Evolutionary conservation across 805 yeast genomes (phyloP).

Genomic region (Cyberlindnera mrakii): DNA sequence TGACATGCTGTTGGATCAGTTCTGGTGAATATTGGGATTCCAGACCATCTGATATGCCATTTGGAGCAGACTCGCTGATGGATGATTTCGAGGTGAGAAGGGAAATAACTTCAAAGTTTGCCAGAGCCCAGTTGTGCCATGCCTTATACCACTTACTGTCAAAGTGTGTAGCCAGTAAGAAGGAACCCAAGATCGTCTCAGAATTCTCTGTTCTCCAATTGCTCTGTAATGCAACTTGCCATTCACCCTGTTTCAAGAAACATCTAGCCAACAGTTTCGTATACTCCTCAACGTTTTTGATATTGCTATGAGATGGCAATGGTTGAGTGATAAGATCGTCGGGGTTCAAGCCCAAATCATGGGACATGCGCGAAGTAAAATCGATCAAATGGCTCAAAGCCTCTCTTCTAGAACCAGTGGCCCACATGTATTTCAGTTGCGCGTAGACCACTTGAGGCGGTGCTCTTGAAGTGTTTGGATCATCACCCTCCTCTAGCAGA

Average conservation of each 20-base stretch:
- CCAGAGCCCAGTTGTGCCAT: conserved; percentile 99
- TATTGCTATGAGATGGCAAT: conserved; percentile 51
- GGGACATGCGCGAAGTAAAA: conserved; percentile 86
- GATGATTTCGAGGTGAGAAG: conserved; percentile 36
- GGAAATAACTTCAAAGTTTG: conserved; percentile 92
- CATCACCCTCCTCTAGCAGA: conserved; percentile 64
- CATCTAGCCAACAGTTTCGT: conserved; percentile 87
- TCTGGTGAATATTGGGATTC: conserved; percentile 37
- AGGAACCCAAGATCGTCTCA: conserved; percentile 85
- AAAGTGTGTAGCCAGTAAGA: conserved; percentile 89
- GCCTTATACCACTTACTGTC: conserved; percentile 95
- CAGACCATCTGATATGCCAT: conserved; percentile 7
- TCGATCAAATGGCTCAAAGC: conserved; percentile 83
- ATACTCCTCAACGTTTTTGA: conserved; percentile 73
- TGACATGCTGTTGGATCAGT: conserved; percentile 77
- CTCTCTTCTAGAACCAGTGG: conserved; percentile 80
- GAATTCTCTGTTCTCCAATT: conserved; percentile 77
- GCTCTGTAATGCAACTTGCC: conserved; percentile 81
- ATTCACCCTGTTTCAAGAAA: conserved; percentile 95
- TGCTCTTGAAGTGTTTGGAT: conserved; percentile 62
- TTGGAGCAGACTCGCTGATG: conserved; percentile 25
- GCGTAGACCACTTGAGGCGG: conserved; percentile 98
- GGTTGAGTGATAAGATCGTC: conserved; percentile 85
- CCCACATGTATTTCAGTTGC: conserved; percentile 95
- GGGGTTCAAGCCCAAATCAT: conserved; percentile 80